Evolutionary conservation across 2,329 filamentous ascomycete genomes (phyloP), one percentile per base, ranked within the genome.

Genomic region (Fusarium papillatum): DNA sequence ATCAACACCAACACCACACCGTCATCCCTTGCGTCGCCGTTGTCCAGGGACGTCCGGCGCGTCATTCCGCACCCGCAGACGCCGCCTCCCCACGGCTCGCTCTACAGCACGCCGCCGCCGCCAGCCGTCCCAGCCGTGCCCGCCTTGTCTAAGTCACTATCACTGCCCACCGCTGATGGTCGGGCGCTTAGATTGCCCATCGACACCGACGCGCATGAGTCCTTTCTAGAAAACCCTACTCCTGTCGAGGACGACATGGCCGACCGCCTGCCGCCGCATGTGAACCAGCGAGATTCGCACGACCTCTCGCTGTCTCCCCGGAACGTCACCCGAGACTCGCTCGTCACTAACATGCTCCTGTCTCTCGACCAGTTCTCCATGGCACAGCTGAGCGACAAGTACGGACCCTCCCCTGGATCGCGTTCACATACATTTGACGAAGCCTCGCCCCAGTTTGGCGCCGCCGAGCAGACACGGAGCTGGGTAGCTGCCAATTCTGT

Each of bases 291-390:
- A 76, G 93, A 96, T 85, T 95, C 94, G 61, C 96, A 98, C 87
- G 96, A 98, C 83, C 89, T 98, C 73, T 96, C 95, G 69, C 89
- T 98, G 79, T 93, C 93, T 63, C 91, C 94, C 61, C 89, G 93
- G 72, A 91, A 95, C 82, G 92, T 95, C 74, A 95, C 94, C 48
- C 92, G 96, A 78, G 95, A 98, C 81, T 98, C 96, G 41, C 92
- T 99, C 77, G 95, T 99, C 71, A 94, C 97, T 84, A 98, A 98
- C 84, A 97, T 99, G 93, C 92, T 98, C 72, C 88, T 97, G 76
- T 98, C 96, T 48, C 92, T 99, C 75, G 96, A 98, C 84, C 94
- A 96, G 83, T 92, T 96, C 81, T 93, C 91, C 48, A 88, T 90
- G 78, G 87, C 84, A 55, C 87, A 89, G 77, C 55, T 75, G 72